Percentiles rank a stretch among this genome's conserved stretches.
Evolutionary conservation across 257 asterid species (phyloP).

Genomic region (Capsicum chinense): DNA sequence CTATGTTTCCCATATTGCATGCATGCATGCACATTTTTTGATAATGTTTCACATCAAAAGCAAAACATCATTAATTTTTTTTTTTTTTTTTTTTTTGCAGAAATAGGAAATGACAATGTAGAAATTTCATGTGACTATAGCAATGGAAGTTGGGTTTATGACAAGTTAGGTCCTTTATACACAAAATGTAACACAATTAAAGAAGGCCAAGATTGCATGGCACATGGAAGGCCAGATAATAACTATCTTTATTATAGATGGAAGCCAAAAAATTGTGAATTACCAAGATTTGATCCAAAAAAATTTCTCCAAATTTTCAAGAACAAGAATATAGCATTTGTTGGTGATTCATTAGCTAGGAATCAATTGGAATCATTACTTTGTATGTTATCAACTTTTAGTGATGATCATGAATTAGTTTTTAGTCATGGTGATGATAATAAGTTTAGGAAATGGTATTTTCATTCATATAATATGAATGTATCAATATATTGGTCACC

Average conservation of each 20-base stretch:
- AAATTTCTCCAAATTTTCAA: slow-evolving; percentile 53
- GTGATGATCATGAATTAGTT: slow-evolving; percentile 52
- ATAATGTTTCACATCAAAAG: not conserved
- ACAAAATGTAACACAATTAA: slow-evolving; percentile 68
- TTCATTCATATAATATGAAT: slow-evolving; percentile 51
- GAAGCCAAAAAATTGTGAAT: slow-evolving; percentile 66
- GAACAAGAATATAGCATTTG: slow-evolving; percentile 74
- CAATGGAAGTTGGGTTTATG: slow-evolving; percentile 63
- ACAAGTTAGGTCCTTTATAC: slow-evolving; percentile 55
- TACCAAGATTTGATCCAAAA: slow-evolving; percentile 63
- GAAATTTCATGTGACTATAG: slow-evolving; percentile 59
- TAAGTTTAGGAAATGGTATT: slow-evolving; percentile 68
- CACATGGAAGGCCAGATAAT: slow-evolving; percentile 65
- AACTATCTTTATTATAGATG: slow-evolving; percentile 75
- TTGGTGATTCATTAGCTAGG: slow-evolving; percentile 86
- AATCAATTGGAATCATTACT: slow-evolving; percentile 81
- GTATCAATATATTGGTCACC: slow-evolving; percentile 87
- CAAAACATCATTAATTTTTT: not conserved
- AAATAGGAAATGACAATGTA: not conserved
- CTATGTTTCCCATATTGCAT: not conserved
- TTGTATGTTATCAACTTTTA: slow-evolving; percentile 58
- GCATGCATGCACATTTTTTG: not conserved
- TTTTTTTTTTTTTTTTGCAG: slow-evolving; percentile 38
- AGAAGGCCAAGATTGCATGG: slow-evolving; percentile 70
- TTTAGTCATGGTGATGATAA: slow-evolving; percentile 56